A percentile compares a stretch with the other conserved stretches of the same genome.
Evolutionary conservation across 768 basidiomycete genomes (phyloP).

Genomic region (Panaeolus cyanescens): DNA sequence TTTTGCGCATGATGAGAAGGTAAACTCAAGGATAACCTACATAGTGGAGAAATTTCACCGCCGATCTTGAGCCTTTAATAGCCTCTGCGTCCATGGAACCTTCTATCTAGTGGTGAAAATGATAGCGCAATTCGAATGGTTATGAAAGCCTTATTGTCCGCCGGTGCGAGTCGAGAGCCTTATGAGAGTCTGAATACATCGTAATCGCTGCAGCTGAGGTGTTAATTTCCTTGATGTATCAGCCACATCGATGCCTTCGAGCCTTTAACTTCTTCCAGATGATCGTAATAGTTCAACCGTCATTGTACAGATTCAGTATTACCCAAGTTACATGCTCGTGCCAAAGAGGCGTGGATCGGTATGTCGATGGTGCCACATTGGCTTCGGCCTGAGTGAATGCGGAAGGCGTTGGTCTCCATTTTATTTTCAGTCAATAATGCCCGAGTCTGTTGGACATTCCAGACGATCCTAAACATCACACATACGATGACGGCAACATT

Average conservation of each 20-base stretch:
- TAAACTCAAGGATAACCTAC: background rate
- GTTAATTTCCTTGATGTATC: background rate
- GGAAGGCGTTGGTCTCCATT: background rate
- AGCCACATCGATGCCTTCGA: background rate
- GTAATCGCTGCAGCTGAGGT: background rate
- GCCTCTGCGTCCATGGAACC: background rate
- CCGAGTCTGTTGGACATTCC: no score
- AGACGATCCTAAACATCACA: no score
- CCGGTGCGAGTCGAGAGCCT: background rate
- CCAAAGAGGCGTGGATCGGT: background rate
- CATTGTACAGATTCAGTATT: background rate
- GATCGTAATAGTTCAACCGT: background rate
- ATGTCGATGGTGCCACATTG: background rate
- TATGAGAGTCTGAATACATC: background rate
- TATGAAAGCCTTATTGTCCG: background rate
- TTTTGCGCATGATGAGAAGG: background rate
- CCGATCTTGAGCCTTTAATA: constrained; percentile 1
- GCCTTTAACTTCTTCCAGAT: background rate
- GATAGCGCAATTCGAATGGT: background rate
- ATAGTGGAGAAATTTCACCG: background rate
- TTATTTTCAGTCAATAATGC: no score
- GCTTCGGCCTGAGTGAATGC: background rate
- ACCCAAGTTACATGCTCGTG: background rate
- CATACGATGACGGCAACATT: no score
- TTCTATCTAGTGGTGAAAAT: background rate